Evolutionary conservation across 2,329 filamentous ascomycete genomes (phyloP).

Genomic region (Mycogone perniciosa): DNA sequence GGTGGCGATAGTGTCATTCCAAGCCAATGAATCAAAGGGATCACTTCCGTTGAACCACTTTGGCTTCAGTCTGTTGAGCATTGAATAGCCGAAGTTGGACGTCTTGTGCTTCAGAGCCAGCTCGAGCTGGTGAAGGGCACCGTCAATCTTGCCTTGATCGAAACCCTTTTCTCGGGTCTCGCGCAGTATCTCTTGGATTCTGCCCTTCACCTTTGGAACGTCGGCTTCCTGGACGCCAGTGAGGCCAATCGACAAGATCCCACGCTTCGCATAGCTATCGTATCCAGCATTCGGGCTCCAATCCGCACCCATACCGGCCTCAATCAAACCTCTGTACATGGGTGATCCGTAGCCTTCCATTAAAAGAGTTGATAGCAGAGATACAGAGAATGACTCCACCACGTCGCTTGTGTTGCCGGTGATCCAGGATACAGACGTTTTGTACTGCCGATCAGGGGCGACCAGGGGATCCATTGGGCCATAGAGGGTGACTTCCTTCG

Average conservation of each 20-base stretch:
- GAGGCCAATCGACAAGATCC: slow-evolving; percentile 84
- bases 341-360: slow-evolving; percentile 95
- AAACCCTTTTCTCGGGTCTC: slow-evolving; percentile 72
- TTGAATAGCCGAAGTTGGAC: slow-evolving; percentile 84
- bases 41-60: slow-evolving; percentile 95
- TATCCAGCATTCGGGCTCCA: slow-evolving; percentile 95
- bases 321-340: slow-evolving; percentile 80
- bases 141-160: slow-evolving; percentile 83
- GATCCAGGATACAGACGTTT: slow-evolving; percentile 91
- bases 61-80: slow-evolving; percentile 82
- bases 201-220: slow-evolving; percentile 67
- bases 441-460: slow-evolving; percentile 79
- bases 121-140: slow-evolving; percentile 88
- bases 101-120: slow-evolving; percentile 95
- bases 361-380: slow-evolving; percentile 73
- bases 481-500: slow-evolving; percentile 61
- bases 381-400: slow-evolving; percentile 81
- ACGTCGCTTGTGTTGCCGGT: slow-evolving; percentile 77
- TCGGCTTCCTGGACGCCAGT: slow-evolving; percentile 82
- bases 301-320: slow-evolving; percentile 82
- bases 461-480: slow-evolving; percentile 85
- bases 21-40: slow-evolving; percentile 83
- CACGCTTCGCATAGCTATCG: slow-evolving; percentile 67
- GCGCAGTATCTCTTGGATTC: slow-evolving; percentile 64
- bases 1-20: slow-evolving; percentile 79